phyloP scores from a whole-genome alignment of 2,329 filamentous ascomycete genomes.

The Exserohilum rostratum region DNA sequence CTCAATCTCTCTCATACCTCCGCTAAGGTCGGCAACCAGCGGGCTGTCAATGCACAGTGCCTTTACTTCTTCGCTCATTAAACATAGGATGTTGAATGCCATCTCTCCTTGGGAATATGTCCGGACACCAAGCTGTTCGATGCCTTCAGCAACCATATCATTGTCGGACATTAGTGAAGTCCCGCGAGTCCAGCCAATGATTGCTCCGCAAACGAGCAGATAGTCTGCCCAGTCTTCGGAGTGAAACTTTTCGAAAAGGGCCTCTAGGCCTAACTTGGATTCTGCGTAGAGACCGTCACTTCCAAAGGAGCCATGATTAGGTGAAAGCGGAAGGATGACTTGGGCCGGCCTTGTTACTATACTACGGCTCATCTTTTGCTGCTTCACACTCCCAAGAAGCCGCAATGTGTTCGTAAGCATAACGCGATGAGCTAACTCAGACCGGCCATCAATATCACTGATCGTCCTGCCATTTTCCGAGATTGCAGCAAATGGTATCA shows the following conservation, averaged over 20 bases:
- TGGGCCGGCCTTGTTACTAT: constrained; percentile 96
- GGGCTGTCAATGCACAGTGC: constrained; percentile 90
- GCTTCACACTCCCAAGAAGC: constrained; percentile 87
- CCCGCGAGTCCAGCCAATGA: constrained; percentile 98
- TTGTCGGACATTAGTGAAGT: constrained; percentile 98
- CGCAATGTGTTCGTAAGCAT: constrained; percentile 98
- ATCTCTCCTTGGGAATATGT: constrained; percentile 99
- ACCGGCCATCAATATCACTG: constrained; percentile 94
- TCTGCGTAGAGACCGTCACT: constrained; percentile 98
- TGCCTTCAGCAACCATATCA: constrained; percentile 95
- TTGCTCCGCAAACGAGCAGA: constrained; percentile 95
- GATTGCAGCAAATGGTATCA: constrained; percentile 85
- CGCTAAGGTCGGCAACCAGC: constrained; percentile 89
- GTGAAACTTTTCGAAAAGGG: constrained; percentile 97
- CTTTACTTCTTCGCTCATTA: constrained; percentile 64
- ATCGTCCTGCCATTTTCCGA: constrained; percentile 98
- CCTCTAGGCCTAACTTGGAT: constrained; percentile 95
- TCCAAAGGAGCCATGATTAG: constrained; percentile 98
- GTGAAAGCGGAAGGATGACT: constrained; percentile 92
- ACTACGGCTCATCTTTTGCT: constrained; percentile 82
- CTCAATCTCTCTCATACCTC: constrained; percentile 92
- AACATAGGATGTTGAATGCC: constrained; percentile 96
- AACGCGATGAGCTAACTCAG: constrained; percentile 96
- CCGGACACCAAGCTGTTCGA: constrained; percentile 94
- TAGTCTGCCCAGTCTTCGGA: constrained; percentile 97